Conservation (phyloP, 495 filamentous ascomycete species). For the Neurospora sp. region DNA sequence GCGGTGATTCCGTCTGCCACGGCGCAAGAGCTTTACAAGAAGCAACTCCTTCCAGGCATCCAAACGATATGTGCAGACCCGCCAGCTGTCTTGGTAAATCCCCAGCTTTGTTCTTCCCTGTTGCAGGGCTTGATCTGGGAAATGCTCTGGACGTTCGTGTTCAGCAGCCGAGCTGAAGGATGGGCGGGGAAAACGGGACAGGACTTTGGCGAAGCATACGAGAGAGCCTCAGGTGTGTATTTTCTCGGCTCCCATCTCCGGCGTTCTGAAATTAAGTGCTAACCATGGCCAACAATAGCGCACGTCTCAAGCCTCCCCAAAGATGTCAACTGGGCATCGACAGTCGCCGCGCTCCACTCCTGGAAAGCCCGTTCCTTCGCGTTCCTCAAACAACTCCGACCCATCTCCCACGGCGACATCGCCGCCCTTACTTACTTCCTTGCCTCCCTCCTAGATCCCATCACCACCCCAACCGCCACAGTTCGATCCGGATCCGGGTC, state of each 20-base stretch:
- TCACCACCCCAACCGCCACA: neutral
- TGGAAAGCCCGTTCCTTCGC: neutral
- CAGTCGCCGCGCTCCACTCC: neutral
- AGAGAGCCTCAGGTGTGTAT: neutral
- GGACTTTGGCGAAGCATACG: neutral
- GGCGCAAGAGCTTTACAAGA: neutral
- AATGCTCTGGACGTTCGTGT: neutral
- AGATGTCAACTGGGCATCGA: neutral
- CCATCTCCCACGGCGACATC: neutral
- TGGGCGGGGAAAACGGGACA: neutral
- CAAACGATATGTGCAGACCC: neutral
- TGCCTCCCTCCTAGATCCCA: neutral
- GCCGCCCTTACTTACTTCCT: neutral
- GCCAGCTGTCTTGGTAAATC: neutral
- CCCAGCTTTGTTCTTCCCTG: neutral
- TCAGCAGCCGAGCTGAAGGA: neutral
- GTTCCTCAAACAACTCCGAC: neutral
- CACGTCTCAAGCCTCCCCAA: neutral
- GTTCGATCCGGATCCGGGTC: neutral
- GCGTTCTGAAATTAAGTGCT: neutral
- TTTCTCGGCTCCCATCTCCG: neutral
- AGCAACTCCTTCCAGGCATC: neutral
- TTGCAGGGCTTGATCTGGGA: neutral
- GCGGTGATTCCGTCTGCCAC: neutral
- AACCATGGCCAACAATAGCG: neutral